A percentile compares a stretch with the other conserved stretches of the same genome.
Evolutionary conservation across 2,329 filamentous ascomycete species (phyloP).

Genomic region (Fusarium mundagurra): DNA sequence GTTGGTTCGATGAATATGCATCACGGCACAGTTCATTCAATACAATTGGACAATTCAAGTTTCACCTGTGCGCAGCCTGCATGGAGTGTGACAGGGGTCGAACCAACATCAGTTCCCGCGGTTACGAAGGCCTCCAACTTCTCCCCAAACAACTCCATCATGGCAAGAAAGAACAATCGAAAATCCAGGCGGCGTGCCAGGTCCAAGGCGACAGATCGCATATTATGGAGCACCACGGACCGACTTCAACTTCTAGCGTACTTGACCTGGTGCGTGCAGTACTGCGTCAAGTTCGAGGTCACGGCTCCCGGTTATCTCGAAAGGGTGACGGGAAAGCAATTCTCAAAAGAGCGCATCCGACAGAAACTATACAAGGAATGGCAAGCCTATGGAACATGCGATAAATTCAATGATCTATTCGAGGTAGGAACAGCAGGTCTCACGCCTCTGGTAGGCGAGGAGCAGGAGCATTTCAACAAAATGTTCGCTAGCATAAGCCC

Average conservation of each 20-base stretch:
- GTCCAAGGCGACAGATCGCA: neutral
- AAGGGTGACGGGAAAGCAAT: neutral
- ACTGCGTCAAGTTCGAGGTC: neutral
- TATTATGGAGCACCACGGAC: rapidly evolving
- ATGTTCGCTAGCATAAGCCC: rapidly evolving
- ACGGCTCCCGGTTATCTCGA: neutral
- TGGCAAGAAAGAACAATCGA: neutral
- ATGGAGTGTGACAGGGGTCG: neutral
- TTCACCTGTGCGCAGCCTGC: neutral
- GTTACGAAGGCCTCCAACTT: rapidly evolving
- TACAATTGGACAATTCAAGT: neutral
- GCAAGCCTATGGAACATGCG: rapidly evolving
- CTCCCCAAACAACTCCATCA: neutral
- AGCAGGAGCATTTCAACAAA: rapidly evolving
- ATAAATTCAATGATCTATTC: neutral
- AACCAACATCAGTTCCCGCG: rapidly evolving
- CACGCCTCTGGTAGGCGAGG: rapidly evolving
- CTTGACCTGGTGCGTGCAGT: neutral
- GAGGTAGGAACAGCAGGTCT: rapidly evolving
- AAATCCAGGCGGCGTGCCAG: neutral
- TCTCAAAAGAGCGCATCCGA: neutral
- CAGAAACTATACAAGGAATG: neutral
- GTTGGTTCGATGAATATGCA: neutral
- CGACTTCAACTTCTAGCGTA: neutral
- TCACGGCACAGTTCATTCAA: rapidly evolving